These are phyloP conservation scores for Silene latifolia DNA, from an alignment of 148 eudicot species.

Conservation along the genomic window DNA sequence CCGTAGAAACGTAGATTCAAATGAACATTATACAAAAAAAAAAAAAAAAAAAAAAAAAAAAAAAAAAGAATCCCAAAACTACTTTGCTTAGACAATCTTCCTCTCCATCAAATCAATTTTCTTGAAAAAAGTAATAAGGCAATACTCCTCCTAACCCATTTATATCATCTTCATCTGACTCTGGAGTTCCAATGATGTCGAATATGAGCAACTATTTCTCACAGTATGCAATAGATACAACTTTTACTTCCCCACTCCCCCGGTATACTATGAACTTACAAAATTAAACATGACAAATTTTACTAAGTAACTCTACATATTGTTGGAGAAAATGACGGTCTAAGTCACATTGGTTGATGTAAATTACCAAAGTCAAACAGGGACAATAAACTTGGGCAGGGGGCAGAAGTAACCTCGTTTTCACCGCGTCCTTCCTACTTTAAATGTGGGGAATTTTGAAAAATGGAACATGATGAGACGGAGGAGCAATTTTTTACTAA, in stretches of 20 bases:
- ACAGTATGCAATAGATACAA: neutral
- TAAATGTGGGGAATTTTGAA: neutral
- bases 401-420: neutral
- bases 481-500: neutral
- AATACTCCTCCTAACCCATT: neutral
- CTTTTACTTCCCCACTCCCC: neutral
- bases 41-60: no score
- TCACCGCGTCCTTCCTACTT: neutral
- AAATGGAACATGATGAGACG: neutral
- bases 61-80: neutral
- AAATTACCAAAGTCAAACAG: neutral
- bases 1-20: neutral
- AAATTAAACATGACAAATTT: no score
- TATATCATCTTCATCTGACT: neutral
- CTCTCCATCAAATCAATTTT: neutral
- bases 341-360: neutral
- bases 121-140: neutral
- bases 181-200: neutral
- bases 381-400: neutral
- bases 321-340: no score
- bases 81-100: neutral
- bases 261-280: neutral
- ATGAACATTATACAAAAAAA: no score
- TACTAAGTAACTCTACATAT: no score
- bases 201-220: neutral